Percentiles rank a stretch among this genome's conserved stretches.
These are phyloP conservation scores for Circinella minor DNA, from an alignment of 371 early-diverging fungal genomes.

Conservation along the genomic window DNA sequence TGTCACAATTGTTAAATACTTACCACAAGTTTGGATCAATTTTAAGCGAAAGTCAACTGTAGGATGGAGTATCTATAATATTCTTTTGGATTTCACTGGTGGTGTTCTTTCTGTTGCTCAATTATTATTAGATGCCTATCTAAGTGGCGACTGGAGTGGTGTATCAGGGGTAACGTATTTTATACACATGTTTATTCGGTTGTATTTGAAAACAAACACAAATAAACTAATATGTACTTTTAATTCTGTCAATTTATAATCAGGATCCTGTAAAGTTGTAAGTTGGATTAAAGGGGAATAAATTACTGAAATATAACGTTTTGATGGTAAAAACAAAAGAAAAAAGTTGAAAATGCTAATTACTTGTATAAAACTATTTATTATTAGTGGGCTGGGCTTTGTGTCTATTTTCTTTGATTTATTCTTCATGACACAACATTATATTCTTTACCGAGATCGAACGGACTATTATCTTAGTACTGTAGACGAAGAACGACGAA, in stretches of 20 bases:
- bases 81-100: conserved; percentile 90
- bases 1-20: conserved; percentile 84
- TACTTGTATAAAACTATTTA: neutral
- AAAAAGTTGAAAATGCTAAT: neutral
- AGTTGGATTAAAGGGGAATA: conserved; percentile 15
- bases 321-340: neutral
- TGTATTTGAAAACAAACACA: neutral
- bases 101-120: conserved; percentile 84
- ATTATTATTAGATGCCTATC: conserved; percentile 75
- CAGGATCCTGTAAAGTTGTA: conserved; percentile 62
- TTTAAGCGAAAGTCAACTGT: conserved; percentile 78
- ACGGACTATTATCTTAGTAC: conserved; percentile 45
- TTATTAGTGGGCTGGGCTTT: conserved; percentile 73
- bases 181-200: neutral
- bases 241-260: neutral
- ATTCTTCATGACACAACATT: conserved; percentile 88
- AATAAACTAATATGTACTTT: neutral
- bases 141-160: conserved; percentile 72
- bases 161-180: conserved; percentile 60
- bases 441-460: conserved; percentile 66
- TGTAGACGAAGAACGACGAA: conserved; percentile 46
- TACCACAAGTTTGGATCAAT: conserved; percentile 89
- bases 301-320: neutral
- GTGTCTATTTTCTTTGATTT: conserved; percentile 82
- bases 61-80: conserved; percentile 94